Evolutionary conservation across 2,329 filamentous ascomycete genomes (phyloP), one percentile per base, ranked within the genome.

Genomic region (Curvularia sp.): DNA sequence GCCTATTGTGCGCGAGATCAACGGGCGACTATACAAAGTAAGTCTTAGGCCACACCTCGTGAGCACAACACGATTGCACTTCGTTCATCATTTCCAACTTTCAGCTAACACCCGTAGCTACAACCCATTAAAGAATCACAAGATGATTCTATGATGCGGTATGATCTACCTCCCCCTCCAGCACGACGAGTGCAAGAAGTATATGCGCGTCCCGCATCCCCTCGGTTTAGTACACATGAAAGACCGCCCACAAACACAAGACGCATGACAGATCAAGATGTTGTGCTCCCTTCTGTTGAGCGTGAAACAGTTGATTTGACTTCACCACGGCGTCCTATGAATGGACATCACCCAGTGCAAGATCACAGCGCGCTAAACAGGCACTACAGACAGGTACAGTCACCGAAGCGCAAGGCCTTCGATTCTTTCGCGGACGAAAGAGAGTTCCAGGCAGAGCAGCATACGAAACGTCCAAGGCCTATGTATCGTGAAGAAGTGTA

Each of bases 241-340:
- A 65, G 62, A 55, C 53, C 56, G 41, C 49, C 60, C 57, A 59
- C 54, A 21, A 55, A 59, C 28, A 59, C 64, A 10, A 65, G 70
- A 30, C 68, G 69, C 34, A 48, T 59, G 9, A 71, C 72, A 43
- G 74, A 74, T 25, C 71, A 74, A 18, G 73, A 76, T 50, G 49
- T 71, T 39, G 67, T 73, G 27, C 53, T 76, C 23, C 74, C 74
- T 21, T 77, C 74, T 23, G 67, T 77, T 58, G 74, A 77, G 58
- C 67, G 59, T 55, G 72, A 75, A 39, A 59, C 61, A 18, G 53
- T 62, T n/a, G 59, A 67, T 51, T 43, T 66, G 27, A 59, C 55
- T 3, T 69, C 66, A 12, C 60, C 67, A 45, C 65, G 57, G 27
- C 65, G 57, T 38, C 21, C 39, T 34, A 30, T 39, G 27, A 52